Percentiles rank a stretch among this genome's conserved stretches.
Conservation (phyloP, 2,329 filamentous ascomycete genomes). For the Trichoderma endophyticum region DNA sequence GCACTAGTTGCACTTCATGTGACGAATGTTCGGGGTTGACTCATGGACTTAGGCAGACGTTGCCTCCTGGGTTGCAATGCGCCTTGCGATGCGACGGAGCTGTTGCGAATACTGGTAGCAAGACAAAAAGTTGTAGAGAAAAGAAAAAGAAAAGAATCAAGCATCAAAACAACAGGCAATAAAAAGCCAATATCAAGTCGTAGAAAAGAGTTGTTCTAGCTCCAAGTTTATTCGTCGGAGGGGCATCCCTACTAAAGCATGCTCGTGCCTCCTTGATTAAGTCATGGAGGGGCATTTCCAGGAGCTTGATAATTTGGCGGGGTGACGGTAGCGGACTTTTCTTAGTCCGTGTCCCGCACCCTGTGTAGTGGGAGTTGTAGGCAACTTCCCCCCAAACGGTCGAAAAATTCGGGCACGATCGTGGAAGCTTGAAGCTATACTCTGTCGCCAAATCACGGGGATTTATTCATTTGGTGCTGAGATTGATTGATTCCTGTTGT, state of each 20-base stretch:
- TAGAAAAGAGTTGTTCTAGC: not conserved
- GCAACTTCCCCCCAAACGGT: conserved; percentile 29
- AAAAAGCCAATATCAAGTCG: not conserved
- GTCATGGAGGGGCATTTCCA: conserved; percentile 22
- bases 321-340: conserved; percentile 30
- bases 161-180: not conserved
- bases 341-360: conserved; percentile 34
- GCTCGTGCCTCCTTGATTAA: not conserved
- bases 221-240: conserved; percentile 2
- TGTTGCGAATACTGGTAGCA: not conserved
- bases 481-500: not conserved
- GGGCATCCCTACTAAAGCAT: conserved; percentile 25
- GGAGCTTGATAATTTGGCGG: conserved; percentile 19
- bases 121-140: not conserved
- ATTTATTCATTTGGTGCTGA: conserved; percentile 21
- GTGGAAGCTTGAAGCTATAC: conserved; percentile 31
- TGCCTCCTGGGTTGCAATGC: not conserved
- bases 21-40: conserved; percentile 9
- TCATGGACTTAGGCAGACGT: conserved; percentile 12
- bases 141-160: not conserved
- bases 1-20: not conserved
- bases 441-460: conserved; percentile 28
- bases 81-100: not conserved
- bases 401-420: conserved; percentile 35
- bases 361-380: conserved; percentile 27